Conservation (phyloP, 2,329 filamentous ascomycete species). For the Trichoderma sp. region DNA sequence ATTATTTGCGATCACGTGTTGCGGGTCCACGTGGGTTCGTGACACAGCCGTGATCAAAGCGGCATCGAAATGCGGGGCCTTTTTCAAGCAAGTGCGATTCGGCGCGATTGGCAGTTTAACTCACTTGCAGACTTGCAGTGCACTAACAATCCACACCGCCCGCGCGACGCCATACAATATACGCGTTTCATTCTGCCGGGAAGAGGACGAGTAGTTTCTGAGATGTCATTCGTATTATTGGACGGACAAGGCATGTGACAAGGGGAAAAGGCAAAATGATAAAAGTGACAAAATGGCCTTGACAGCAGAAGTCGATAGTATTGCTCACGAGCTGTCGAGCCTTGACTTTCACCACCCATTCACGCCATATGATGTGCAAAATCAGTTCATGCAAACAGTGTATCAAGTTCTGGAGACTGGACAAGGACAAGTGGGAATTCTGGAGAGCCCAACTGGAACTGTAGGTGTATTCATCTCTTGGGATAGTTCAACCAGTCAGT, state of each 20-base stretch:
- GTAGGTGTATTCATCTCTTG: constrained; percentile 40
- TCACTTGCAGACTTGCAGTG: background rate
- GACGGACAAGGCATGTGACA: background rate
- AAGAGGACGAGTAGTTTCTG: background rate
- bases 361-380: constrained; percentile 82
- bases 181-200: background rate
- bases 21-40: constrained; percentile 32
- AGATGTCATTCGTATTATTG: background rate
- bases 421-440: constrained; percentile 76
- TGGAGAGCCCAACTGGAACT: constrained; percentile 90
- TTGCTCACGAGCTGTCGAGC: constrained; percentile 29
- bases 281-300: constrained; percentile 19
- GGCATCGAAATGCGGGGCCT: background rate
- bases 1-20: background rate
- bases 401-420: constrained; percentile 72
- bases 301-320: constrained; percentile 22
- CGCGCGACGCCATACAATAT: background rate
- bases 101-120: background rate
- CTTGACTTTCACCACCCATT: constrained; percentile 82
- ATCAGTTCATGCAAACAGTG: constrained; percentile 80
- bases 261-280: background rate
- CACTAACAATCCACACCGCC: constrained; percentile 22
- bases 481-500: too few relatives aligned
- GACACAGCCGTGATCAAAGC: constrained; percentile 26
- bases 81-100: background rate